Percentiles rank a stretch among this genome's conserved stretches.
Conservation (phyloP, 306 rosid genomes). For the Albizia julibrissin region DNA sequence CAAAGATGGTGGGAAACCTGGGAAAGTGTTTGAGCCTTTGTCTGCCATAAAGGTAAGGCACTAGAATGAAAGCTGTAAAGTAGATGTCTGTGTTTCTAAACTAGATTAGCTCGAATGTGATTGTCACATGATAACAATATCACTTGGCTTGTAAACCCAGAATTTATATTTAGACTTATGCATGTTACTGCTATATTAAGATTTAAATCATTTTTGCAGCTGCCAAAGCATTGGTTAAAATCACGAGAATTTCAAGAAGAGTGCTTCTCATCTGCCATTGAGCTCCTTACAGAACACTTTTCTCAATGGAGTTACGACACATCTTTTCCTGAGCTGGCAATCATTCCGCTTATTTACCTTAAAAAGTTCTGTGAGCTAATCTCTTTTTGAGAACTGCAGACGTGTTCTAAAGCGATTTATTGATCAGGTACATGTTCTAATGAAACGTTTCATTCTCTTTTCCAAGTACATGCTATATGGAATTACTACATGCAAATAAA, state of each 20-base stretch:
- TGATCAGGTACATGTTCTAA: conserved; percentile 69
- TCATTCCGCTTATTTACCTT: conserved; percentile 68
- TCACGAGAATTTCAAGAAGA: conserved; percentile 75
- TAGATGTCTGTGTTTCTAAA: not conserved
- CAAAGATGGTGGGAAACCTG: conserved; percentile 66
- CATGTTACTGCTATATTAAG: conserved; percentile 27
- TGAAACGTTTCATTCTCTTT: conserved; percentile 5
- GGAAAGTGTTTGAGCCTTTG: conserved; percentile 48
- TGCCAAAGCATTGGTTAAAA: conserved; percentile 87
- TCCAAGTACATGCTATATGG: conserved; percentile 6
- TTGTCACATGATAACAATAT: conserved; percentile 8
- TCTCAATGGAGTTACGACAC: conserved; percentile 82
- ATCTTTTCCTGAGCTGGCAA: conserved; percentile 90
- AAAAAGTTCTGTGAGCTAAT: conserved; percentile 67
- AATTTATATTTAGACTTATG: conserved; percentile 13
- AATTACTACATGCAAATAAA: conserved; percentile 14
- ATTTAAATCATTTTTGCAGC: conserved; percentile 50
- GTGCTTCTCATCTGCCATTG: conserved; percentile 72
- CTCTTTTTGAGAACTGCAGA: conserved; percentile 64
- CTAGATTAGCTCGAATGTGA: not conserved
- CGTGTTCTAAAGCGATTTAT: conserved; percentile 76
- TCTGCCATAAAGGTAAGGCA: conserved; percentile 66
- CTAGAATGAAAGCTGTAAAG: not conserved
- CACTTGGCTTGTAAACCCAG: conserved; percentile 12
- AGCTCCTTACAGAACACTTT: conserved; percentile 80